These are phyloP conservation scores for Neurospora tetraspora DNA, from an alignment of 495 filamentous ascomycete species.

Conservation along the genomic window DNA sequence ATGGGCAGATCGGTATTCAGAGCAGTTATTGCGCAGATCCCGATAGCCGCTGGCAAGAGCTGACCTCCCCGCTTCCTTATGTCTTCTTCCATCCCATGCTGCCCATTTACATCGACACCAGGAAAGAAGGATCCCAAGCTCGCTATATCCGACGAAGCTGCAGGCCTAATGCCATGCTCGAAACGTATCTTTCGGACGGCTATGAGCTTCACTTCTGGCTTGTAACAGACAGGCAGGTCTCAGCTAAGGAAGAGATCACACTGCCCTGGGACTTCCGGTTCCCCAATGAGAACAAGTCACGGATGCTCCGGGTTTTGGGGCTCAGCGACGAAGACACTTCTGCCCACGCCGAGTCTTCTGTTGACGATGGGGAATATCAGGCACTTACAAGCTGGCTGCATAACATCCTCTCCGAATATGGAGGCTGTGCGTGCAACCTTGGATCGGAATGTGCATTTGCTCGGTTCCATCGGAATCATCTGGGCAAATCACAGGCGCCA, in stretches of 20 bases:
- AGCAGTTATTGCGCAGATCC: slow-evolving; percentile 65
- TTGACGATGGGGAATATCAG: slow-evolving; percentile 43
- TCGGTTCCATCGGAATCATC: slow-evolving; percentile 60
- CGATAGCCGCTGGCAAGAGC: slow-evolving; percentile 62
- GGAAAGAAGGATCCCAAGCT: slow-evolving; percentile 70
- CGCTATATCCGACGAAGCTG: slow-evolving; percentile 86
- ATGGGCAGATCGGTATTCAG: slow-evolving; percentile 72
- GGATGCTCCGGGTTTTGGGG: slow-evolving; percentile 39
- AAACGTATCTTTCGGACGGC: slow-evolving; percentile 65
- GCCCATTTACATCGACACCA: slow-evolving; percentile 84
- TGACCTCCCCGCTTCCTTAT: slow-evolving; percentile 73
- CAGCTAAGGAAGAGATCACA: slow-evolving; percentile 44
- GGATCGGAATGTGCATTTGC: slow-evolving; percentile 57
- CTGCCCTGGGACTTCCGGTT: slow-evolving; percentile 47
- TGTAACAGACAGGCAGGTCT: slow-evolving; percentile 63
- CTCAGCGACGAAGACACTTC: slow-evolving; percentile 35
- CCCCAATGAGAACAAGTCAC: slow-evolving; percentile 30
- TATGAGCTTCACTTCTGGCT: slow-evolving; percentile 83
- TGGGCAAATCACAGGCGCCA: slow-evolving; percentile 34
- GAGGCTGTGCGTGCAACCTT: slow-evolving; percentile 74
- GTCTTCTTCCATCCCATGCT: slow-evolving; percentile 75
- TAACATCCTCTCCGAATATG: slow-evolving; percentile 71
- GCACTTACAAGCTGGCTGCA: slow-evolving; percentile 47
- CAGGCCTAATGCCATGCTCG: slow-evolving; percentile 69
- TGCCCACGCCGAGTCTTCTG: slow-evolving; percentile 23